Conservation (phyloP, 2,329 filamentous ascomycete species). For the Fusarium longipes region DNA sequence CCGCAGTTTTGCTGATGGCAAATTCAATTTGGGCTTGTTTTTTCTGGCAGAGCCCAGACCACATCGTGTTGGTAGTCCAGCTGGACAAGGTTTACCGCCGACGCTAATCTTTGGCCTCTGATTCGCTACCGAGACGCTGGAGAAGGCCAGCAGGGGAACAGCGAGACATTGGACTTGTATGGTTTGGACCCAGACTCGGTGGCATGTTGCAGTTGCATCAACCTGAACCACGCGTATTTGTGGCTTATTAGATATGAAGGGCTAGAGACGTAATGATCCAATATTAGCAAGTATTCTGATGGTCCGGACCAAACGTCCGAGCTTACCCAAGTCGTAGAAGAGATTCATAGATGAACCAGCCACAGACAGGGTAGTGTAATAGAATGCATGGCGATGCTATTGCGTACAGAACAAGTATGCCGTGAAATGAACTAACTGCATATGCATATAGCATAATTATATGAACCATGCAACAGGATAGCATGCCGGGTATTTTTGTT, state of each 20-base stretch:
- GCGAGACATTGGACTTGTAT: constrained; percentile 32
- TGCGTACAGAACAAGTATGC: neutral
- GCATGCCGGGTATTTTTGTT: constrained; percentile 13
- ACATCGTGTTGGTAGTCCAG: constrained; percentile 32
- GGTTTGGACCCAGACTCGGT: constrained; percentile 20
- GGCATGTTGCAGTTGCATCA: constrained; percentile 13
- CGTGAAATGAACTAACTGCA: neutral
- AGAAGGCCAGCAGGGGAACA: constrained; percentile 38
- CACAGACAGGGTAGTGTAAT: neutral
- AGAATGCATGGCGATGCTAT: constrained; percentile 6
- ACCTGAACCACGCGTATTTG: constrained; percentile 24
- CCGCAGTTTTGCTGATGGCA: neutral
- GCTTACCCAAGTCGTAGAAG: neutral
- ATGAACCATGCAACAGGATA: constrained; percentile 13
- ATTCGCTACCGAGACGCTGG: constrained; percentile 51
- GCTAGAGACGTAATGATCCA: neutral
- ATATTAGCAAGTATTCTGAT: constrained; percentile 4
- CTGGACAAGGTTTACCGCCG: constrained; percentile 48
- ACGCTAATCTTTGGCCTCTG: constrained; percentile 37
- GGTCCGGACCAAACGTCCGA: neutral
- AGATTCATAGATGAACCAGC: neutral
- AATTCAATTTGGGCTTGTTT: neutral
- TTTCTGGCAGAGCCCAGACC: constrained; percentile 19
- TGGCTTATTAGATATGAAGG: constrained; percentile 16
- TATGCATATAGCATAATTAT: neutral